These are phyloP conservation scores for Colletotrichum abscissum DNA, from an alignment of 2,329 filamentous ascomycete species.

Conservation along the genomic window DNA sequence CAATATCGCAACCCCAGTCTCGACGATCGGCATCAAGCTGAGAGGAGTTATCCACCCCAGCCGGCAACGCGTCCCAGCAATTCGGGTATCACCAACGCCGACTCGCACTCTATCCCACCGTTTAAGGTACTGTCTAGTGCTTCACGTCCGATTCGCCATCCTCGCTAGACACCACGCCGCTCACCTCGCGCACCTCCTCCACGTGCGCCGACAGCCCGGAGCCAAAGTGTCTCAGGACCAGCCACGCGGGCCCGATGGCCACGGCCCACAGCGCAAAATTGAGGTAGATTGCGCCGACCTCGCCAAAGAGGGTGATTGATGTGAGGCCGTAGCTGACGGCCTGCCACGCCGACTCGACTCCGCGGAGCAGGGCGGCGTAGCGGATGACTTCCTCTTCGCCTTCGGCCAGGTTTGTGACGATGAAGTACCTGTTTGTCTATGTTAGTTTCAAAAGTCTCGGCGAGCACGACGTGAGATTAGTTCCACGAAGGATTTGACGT, in stretches of 20 bases:
- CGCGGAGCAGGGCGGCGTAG: constrained; percentile 74
- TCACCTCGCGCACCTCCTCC: constrained; percentile 1
- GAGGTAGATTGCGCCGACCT: constrained; percentile 75
- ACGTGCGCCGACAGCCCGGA: neutral
- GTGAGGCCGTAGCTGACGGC: constrained; percentile 78
- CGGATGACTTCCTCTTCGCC: constrained; percentile 74
- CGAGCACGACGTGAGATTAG: too few species aligned
- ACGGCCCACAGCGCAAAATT: constrained; percentile 78
- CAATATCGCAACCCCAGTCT: neutral
- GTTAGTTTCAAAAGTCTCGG: neutral
- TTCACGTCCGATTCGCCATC: constrained; percentile 34
- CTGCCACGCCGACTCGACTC: constrained; percentile 79
- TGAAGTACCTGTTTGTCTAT: constrained; percentile 66
- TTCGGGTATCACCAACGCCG: neutral
- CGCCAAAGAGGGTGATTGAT: constrained; percentile 70
- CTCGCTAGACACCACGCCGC: constrained; percentile 29
- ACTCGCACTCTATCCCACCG: neutral
- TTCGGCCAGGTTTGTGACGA: constrained; percentile 73
- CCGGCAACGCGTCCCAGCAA: neutral
- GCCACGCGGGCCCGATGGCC: constrained; percentile 73
- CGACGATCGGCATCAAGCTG: neutral
- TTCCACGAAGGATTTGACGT: constrained; percentile 11
- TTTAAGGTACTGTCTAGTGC: neutral
- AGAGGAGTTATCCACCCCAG: neutral
- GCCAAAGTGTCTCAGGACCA: constrained; percentile 70